These are phyloP conservation scores for Polysphondylium violaceum DNA, from an alignment of 78 protist species.

Conservation along the genomic window DNA sequence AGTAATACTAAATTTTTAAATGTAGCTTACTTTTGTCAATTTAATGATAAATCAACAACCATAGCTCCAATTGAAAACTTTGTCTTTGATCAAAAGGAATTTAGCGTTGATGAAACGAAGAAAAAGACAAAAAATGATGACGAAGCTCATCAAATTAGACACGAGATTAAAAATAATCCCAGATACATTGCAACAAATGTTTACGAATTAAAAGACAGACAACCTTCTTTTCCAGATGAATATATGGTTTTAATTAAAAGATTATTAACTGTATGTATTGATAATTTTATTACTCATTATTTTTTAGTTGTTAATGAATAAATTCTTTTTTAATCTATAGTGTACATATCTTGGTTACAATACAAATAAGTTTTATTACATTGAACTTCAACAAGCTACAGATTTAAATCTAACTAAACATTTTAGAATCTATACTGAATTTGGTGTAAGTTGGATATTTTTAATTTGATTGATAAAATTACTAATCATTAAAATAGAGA, in stretches of 20 bases:
- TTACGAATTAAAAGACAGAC: not conserved
- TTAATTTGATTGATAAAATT: too few species aligned
- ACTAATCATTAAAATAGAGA: not conserved
- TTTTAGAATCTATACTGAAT: constrained; percentile 29
- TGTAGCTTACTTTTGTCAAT: not conserved
- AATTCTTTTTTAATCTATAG: not conserved
- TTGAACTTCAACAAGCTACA: constrained; percentile 16
- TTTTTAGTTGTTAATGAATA: not conserved
- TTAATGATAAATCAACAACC: not conserved
- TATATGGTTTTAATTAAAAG: not conserved
- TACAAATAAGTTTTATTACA: constrained; percentile 20
- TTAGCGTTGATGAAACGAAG: not conserved
- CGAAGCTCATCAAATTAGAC: not conserved
- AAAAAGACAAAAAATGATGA: not conserved
- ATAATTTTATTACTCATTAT: not conserved
- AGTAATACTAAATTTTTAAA: not conserved
- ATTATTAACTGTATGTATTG: constrained; percentile 12
- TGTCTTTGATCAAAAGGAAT: not conserved
- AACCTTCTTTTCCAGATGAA: constrained; percentile 17
- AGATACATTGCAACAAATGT: not conserved
- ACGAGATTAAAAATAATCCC: constrained; percentile 2
- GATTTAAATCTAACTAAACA: not conserved
- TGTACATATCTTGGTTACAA: constrained; percentile 4
- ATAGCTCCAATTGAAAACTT: not conserved
- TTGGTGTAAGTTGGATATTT: constrained; percentile 1